Base-by-base conservation (phyloP, 2,329 filamentous ascomycete genomes). In the Tolypocladium ophioglossoides region DNA sequence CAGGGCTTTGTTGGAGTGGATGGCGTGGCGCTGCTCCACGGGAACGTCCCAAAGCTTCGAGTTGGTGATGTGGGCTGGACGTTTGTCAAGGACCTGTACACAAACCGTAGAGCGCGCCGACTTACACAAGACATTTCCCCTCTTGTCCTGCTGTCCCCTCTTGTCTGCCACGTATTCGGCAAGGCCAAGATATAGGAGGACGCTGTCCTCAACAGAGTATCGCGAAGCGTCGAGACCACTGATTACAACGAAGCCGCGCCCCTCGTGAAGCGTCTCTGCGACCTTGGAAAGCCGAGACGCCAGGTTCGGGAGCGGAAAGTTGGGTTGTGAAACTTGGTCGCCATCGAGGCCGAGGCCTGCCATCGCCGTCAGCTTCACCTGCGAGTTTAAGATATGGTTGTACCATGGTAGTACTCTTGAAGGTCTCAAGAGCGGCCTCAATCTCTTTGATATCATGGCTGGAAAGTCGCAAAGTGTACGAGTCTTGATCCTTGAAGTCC, bases 181-280 rank as follows among this genome's bases (percentile, higher is more conserved):
- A 12, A 85, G 65, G 0, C 78, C 82, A 5, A 83, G 71, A 59
- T 80, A 84, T 46, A 83, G 69, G 6, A 75, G 70, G 18, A 79
- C 65, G 52, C 78, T 79, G 52, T 85, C 79, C 57, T 82, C 76
- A 27, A 72, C 67, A 3, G 74, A 72, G 63, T 79, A 78, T 2
- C 64, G 67, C 2, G 66, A 61, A 1, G 75, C 69, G 16, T 76
- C 71, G 1, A 85, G 66, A 3, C 82, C 82, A 6, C 75, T 73
- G 40, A 86, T 63, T 10, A 84, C 71, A 50, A 73, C 74, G 58
- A 85, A 75, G 0, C 82, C 82, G 9, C 58, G 62, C 4, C 74
- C 74, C 10, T 64, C 57, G 54, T 78, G 71, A 30, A 79, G 54
- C 24, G 66, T 62, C 12, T 61, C 51, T 3, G 71, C 65, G 20